Percentiles rank a stretch among this genome's conserved stretches.
Conservation (phyloP, 805 yeast species). For the Hanseniaspora thailandica region DNA sequence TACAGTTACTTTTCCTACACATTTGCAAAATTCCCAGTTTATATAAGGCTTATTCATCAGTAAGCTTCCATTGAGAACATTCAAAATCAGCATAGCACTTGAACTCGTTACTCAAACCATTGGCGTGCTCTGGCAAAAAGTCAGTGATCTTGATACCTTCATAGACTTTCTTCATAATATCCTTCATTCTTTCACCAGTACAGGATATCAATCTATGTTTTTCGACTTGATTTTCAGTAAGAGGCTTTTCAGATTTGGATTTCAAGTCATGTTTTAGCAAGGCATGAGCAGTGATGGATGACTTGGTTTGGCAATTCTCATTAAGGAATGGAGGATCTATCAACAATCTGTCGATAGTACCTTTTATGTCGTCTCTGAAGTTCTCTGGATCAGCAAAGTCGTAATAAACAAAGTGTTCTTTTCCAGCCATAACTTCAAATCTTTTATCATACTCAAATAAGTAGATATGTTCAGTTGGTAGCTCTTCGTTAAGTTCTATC, state of each 20-base stretch:
- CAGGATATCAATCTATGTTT: conserved; percentile 53
- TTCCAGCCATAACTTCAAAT: conserved; percentile 61
- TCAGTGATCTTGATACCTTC: conserved; percentile 54
- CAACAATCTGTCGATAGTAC: conserved; percentile 57
- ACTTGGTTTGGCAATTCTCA: conserved; percentile 67
- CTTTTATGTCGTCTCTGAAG: conserved; percentile 44
- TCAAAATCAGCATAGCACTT: conserved; percentile 74
- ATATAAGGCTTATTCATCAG: background rate
- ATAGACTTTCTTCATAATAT: conserved; percentile 47
- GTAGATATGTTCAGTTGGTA: conserved; percentile 62
- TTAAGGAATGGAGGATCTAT: conserved; percentile 86
- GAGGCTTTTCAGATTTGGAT: conserved; percentile 16
- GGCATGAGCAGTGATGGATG: conserved; percentile 50
- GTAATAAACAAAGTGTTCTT: conserved; percentile 53
- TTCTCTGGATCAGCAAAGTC: conserved; percentile 63
- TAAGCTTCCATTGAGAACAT: conserved; percentile 53
- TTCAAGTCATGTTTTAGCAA: conserved; percentile 36
- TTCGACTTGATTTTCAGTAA: conserved; percentile 32
- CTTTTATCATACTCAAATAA: conserved; percentile 70
- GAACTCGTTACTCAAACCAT: conserved; percentile 80
- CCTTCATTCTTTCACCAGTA: conserved; percentile 81
- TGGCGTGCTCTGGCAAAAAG: conserved; percentile 68
- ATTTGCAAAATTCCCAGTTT: background rate
- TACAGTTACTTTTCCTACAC: no score
- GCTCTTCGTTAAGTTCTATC: conserved; percentile 33